phyloP scores from a whole-genome alignment of 148 eudicot species.

The Vaccinium darrowii region DNA sequence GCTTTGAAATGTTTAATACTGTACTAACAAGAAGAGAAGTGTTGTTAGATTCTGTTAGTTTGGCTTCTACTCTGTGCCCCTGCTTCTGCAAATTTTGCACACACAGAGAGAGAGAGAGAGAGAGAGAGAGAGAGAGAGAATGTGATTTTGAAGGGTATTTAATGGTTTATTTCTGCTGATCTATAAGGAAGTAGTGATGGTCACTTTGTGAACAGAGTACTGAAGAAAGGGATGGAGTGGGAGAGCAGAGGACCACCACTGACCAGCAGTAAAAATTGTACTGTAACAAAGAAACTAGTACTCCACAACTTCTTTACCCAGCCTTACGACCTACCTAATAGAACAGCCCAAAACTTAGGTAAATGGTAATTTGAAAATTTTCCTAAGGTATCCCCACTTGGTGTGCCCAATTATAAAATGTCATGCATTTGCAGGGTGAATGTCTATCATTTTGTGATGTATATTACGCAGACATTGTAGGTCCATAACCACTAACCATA shows the following conservation, averaged over 20 bases:
- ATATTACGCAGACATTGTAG: background rate
- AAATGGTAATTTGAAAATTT: too few species aligned
- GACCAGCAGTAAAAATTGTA: background rate
- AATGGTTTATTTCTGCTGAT: background rate
- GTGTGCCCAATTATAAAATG: too few species aligned
- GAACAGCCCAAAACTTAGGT: too few species aligned
- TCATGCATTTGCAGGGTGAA: too few species aligned
- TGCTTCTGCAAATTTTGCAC: constrained; percentile 2
- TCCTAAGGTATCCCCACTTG: too few species aligned
- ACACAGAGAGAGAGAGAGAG: constrained; percentile 7
- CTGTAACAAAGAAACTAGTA: background rate
- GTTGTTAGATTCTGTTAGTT: constrained; percentile 21
- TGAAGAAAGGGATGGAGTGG: background rate
- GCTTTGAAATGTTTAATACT: background rate
- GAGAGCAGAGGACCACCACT: background rate
- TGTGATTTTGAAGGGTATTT: background rate
- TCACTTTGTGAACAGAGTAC: background rate
- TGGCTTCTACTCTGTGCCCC: constrained; percentile 2
- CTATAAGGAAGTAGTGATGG: background rate
- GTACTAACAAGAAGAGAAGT: background rate
- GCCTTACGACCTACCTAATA: too few species aligned
- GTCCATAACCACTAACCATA: too few species aligned
- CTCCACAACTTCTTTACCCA: too few species aligned
- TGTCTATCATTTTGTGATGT: background rate
- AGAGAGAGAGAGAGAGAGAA: constrained; percentile 18